Evolutionary conservation across 2,329 filamentous ascomycete species (phyloP).

Genomic region (Neobulgaria alba): DNA sequence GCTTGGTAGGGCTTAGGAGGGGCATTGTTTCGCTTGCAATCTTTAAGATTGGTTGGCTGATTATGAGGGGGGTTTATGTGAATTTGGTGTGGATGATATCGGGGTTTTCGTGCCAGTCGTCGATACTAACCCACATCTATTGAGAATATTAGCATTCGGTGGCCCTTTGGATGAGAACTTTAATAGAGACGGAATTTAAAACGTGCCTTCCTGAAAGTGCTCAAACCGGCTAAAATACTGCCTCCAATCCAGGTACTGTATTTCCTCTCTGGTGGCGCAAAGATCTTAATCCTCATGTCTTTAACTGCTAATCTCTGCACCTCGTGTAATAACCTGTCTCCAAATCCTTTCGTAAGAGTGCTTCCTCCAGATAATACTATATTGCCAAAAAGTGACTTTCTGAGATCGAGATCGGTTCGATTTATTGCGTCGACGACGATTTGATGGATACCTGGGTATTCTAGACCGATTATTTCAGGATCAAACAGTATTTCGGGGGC

Average conservation of each 20-base stretch:
- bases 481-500: slow-evolving; percentile 97
- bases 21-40: too few species aligned
- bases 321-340: slow-evolving; percentile 83
- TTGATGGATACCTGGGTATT: slow-evolving; percentile 95
- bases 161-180: too few species aligned
- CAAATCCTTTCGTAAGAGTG: slow-evolving; percentile 94
- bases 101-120: slow-evolving; percentile 99
- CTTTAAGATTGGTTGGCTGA: too few species aligned
- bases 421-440: slow-evolving; percentile 96
- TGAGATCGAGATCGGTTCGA: slow-evolving; percentile 88
- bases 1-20: too few species aligned
- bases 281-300: slow-evolving; percentile 99
- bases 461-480: slow-evolving; percentile 90
- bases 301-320: slow-evolving; percentile 91
- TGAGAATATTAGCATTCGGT: slow-evolving; percentile 9
- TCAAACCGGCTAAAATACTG: slow-evolving; percentile 91
- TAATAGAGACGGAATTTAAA: too few species aligned
- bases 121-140: slow-evolving; percentile 99
- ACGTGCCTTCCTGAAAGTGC: slow-evolving; percentile 93
- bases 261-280: slow-evolving; percentile 92
- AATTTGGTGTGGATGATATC: slow-evolving; percentile 99
- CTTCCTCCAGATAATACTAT: slow-evolving; percentile 95
- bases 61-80: slow-evolving; percentile 50
- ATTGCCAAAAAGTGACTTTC: slow-evolving; percentile 89
- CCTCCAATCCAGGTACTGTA: slow-evolving; percentile 99